Evolutionary conservation across 2,329 filamentous ascomycete genomes (phyloP), one percentile per base, ranked within the genome.

Genomic region (Epichloe scottii): DNA sequence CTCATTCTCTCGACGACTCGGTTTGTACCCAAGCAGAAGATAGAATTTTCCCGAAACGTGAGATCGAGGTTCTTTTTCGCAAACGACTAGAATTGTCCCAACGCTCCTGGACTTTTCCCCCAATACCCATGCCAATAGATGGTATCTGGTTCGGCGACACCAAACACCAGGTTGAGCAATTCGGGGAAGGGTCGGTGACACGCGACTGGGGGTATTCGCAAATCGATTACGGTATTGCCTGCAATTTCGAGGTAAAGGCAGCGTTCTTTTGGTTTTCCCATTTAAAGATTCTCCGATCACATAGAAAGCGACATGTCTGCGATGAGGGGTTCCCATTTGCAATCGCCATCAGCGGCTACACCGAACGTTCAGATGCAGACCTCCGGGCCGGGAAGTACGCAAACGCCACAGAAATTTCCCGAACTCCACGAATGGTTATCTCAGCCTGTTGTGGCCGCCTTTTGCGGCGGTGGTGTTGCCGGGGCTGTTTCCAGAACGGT

Each of bases 401-500:
- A 55, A 52, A 33, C 48, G 15, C 49, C 52, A 17, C 55, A 56
- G 39, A 58, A 58, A 33, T 48, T 60, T 19, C 48, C 63, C 30
- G 68, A 71, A 33, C 56, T 77, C 49, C 69, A 66, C 45, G 70
- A 76, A 48, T 69, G 74, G 53, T 51, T 96, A 55, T 85, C 89
- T 10, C 86, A 95, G 56, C 90, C 91, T 4, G 84, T 96, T 39
- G 72, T 89, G 35, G 91, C 93, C 41, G 90, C 93, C 35, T 98
- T 98, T 63, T 85, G 94, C 62, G 93, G 89, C 33, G 93, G 93
- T 55, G 93, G 93, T 58, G 82, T 96, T 21, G 93, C 93, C 15
- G 93, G 93, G 53, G 93, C 93, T 42, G 91, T 98, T n/a, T 97
- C 93, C 34, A 82, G 93, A 64, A 98, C 93, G 23, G 91, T 97